Evolutionary conservation across 352 stramenopile genomes (phyloP).

Genomic region (Globisporangium cederbergense): DNA sequence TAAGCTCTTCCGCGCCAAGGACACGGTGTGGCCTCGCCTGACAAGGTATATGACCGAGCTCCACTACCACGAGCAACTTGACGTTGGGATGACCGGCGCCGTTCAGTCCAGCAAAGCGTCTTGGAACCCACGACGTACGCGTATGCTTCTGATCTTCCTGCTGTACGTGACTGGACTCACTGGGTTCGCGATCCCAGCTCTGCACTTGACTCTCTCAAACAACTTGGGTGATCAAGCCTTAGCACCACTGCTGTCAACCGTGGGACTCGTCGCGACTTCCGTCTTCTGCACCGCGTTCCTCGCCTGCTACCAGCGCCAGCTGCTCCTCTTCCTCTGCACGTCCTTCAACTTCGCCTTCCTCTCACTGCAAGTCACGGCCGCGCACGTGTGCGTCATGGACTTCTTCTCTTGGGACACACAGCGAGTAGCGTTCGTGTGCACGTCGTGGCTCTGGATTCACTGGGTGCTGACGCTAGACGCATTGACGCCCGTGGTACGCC

Average conservation of each 20-base stretch:
- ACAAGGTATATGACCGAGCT: not conserved
- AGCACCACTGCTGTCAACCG: not conserved
- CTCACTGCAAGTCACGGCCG: conserved; percentile 17
- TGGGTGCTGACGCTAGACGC: conserved; percentile 20
- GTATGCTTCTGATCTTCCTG: not conserved
- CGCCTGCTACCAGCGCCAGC: not conserved
- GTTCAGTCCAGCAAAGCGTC: not conserved
- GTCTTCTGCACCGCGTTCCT: not conserved
- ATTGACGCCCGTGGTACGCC: conserved; percentile 10
- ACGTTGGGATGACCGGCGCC: not conserved
- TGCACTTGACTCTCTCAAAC: not conserved
- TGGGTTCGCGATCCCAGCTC: not conserved
- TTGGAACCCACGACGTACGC: not conserved
- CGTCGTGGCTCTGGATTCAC: conserved; percentile 24
- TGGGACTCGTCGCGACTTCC: not conserved
- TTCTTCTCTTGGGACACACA: conserved; percentile 20
- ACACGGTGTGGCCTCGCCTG: not conserved
- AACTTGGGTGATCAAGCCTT: not conserved
- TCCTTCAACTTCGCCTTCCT: conserved; percentile 27
- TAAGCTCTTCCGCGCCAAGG: not conserved
- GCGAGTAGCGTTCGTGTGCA: not conserved
- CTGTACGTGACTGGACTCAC: not conserved
- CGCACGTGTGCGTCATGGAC: conserved; percentile 13
- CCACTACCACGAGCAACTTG: not conserved
- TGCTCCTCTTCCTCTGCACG: not conserved